These are phyloP conservation scores for Naganishia onofrii DNA, from an alignment of 768 basidiomycete genomes.

Conservation along the genomic window DNA sequence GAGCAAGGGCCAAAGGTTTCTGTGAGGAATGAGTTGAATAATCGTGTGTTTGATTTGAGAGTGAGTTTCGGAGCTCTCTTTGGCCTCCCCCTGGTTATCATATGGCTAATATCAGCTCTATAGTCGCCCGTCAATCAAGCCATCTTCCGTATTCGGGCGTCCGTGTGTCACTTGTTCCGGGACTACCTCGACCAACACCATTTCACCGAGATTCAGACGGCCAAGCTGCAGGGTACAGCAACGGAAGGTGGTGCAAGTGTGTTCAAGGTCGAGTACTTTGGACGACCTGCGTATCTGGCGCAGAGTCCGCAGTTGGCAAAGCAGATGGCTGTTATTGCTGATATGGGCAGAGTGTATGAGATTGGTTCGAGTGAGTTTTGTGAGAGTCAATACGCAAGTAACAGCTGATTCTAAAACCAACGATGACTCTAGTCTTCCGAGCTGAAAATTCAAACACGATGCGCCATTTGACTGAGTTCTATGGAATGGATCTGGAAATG, in stretches of 20 bases:
- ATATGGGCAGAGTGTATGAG: conserved; percentile 95
- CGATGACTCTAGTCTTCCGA: conserved; percentile 71
- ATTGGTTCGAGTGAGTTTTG: conserved; percentile 60
- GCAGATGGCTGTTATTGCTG: conserved; percentile 96
- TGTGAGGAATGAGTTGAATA: conserved; percentile 29
- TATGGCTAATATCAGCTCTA: no score
- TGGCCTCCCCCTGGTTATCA: no score
- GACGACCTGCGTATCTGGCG: conserved; percentile 86
- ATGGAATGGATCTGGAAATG: conserved; percentile 97
- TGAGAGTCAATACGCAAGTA: neutral
- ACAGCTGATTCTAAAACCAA: neutral
- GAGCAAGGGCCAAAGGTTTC: conserved; percentile 7
- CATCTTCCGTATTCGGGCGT: conserved; percentile 82
- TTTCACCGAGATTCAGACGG: conserved; percentile 91
- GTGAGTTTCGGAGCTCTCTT: no score
- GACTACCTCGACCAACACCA: conserved; percentile 66
- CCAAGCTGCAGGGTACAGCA: conserved; percentile 90
- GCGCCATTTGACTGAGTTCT: conserved; percentile 94
- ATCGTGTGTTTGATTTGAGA: conserved; percentile 28
- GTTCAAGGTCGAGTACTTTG: conserved; percentile 95
- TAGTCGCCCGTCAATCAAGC: conserved; percentile 84
- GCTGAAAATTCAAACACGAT: conserved; percentile 94
- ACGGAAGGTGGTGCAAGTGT: conserved; percentile 94
- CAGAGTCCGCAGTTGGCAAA: conserved; percentile 95
- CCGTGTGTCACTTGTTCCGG: conserved; percentile 77